These are phyloP conservation scores for Lepiota venenata DNA, from an alignment of 768 basidiomycete species.

Conservation along the genomic window DNA sequence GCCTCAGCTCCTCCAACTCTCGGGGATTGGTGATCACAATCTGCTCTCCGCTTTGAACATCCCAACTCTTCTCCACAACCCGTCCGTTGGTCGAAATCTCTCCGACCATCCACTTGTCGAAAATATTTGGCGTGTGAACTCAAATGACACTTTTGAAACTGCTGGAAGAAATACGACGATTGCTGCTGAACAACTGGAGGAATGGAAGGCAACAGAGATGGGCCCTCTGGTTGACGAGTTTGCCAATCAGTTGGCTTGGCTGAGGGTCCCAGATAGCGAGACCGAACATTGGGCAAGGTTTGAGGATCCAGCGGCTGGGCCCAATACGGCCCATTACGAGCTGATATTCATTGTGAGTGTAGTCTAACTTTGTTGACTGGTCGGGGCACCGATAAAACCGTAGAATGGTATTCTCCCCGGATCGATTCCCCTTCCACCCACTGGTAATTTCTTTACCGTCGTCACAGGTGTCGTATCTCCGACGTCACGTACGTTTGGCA, in stretches of 20 bases:
- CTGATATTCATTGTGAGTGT: constrained; percentile 21
- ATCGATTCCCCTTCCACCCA: no score
- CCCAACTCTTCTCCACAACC: constrained; percentile 14
- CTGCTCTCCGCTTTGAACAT: constrained; percentile 14
- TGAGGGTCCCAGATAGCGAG: constrained; percentile 24
- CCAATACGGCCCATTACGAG: constrained; percentile 27
- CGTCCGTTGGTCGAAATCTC: constrained; percentile 20
- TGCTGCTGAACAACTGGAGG: background rate
- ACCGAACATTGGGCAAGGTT: constrained; percentile 8
- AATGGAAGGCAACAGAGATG: constrained; percentile 2
- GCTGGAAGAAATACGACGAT: background rate
- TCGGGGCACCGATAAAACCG: no score
- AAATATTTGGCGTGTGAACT: constrained; percentile 6
- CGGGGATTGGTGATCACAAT: constrained; percentile 18
- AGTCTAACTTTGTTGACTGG: no score
- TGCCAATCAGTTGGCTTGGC: constrained; percentile 21
- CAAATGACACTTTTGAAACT: background rate
- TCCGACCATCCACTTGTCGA: constrained; percentile 14
- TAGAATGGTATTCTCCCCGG: no score
- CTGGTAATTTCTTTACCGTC: no score
- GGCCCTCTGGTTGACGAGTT: constrained; percentile 23
- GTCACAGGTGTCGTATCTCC: constrained; percentile 25
- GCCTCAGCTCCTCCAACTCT: constrained; percentile 19
- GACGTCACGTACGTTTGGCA: constrained; percentile 28
- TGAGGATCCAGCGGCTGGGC: constrained; percentile 27